A percentile compares a stretch with the other conserved stretches of the same genome.
Conservation (phyloP, 495 filamentous ascomycete species). For the Xylaria bambusicola region DNA sequence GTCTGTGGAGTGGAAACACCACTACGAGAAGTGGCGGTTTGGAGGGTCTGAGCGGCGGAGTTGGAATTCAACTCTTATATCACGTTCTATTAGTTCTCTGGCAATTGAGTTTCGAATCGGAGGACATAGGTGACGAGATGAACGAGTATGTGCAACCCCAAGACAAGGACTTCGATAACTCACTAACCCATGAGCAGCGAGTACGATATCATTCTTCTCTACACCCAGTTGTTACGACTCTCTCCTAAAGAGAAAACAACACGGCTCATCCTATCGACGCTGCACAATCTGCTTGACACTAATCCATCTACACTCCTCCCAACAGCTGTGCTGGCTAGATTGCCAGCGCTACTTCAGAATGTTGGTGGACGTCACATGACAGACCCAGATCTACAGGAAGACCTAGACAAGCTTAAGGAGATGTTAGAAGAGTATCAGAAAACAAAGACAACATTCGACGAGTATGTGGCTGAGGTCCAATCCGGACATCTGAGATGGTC, state of each 20-base stretch:
- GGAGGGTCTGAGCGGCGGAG: slow-evolving; percentile 73
- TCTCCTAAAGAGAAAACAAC: slow-evolving; percentile 99
- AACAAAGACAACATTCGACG: slow-evolving; percentile 95
- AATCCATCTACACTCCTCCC: slow-evolving; percentile 81
- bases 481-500: slow-evolving; percentile 93
- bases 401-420: slow-evolving; percentile 71
- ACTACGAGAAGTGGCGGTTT: slow-evolving; percentile 53
- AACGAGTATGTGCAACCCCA: slow-evolving; percentile 64
- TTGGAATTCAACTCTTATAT: slow-evolving; percentile 92
- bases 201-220: slow-evolving; percentile 88
- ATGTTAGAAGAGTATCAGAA: slow-evolving; percentile 92
- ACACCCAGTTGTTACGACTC: slow-evolving; percentile 82
- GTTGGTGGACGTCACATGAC: slow-evolving; percentile 80
- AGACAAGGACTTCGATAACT: slow-evolving; percentile 9
- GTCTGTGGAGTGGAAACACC: slow-evolving; percentile 60
- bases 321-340: slow-evolving; percentile 75
- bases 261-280: slow-evolving; percentile 81
- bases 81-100: slow-evolving; percentile 90
- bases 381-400: slow-evolving; percentile 86
- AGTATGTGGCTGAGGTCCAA: slow-evolving; percentile 87
- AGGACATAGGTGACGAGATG: slow-evolving; percentile 78
- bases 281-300: slow-evolving; percentile 77
- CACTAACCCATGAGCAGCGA: slow-evolving; percentile 56
- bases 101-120: slow-evolving; percentile 93
- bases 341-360: slow-evolving; percentile 79